Conservation (phyloP, 192 early-diverging fungal genomes). For the Entomortierella chlamydospora region DNA sequence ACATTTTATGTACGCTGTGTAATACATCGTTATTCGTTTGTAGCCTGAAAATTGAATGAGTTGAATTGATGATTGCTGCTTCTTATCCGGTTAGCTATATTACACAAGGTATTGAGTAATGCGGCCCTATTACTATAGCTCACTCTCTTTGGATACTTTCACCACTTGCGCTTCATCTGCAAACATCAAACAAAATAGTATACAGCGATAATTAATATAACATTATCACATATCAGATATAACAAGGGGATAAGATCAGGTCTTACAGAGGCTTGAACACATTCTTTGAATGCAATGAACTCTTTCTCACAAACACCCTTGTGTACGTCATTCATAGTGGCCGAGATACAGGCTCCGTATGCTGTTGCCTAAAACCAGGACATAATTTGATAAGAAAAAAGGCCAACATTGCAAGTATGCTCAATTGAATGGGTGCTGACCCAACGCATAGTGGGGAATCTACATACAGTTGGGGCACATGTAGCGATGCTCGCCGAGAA, state of each 20-base stretch:
- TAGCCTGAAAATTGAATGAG: too few relatives aligned
- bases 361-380: slow-evolving; percentile 23
- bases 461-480: slow-evolving; percentile 39
- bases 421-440: neutral
- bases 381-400: neutral
- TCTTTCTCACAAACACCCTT: slow-evolving; percentile 51
- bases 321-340: slow-evolving; percentile 45
- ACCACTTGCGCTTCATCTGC: slow-evolving; percentile 55
- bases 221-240: neutral
- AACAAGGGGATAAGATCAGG: slow-evolving; percentile 3
- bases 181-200: neutral
- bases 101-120: neutral
- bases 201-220: neutral
- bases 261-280: slow-evolving; percentile 50
- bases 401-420: neutral
- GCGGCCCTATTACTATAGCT: neutral
- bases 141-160: neutral
- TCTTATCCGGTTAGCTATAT: neutral
- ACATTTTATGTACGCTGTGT: too few relatives aligned
- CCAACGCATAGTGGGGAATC: neutral
- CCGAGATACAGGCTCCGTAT: slow-evolving; percentile 48
- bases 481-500: slow-evolving; percentile 38
- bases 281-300: slow-evolving; percentile 51
- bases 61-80: too few relatives aligned
- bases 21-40: too few relatives aligned